A percentile compares a stretch with the other conserved stretches of the same genome.
phyloP scores from a whole-genome alignment of 2,329 filamentous ascomycete species.

The Fusarium illudens region DNA sequence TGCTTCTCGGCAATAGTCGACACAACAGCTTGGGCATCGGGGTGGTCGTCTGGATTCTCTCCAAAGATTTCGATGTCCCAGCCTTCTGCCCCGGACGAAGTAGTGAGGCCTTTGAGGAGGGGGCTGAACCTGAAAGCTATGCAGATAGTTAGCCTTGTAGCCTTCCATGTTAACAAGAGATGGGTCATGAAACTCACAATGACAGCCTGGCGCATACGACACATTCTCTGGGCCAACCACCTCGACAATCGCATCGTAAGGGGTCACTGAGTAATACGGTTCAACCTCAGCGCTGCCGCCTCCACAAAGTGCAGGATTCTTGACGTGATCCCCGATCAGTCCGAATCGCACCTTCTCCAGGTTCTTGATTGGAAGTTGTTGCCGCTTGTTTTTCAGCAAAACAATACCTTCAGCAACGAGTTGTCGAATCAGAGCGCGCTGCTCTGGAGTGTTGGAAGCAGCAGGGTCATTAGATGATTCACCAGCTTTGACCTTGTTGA shows the following conservation, averaged over 20 bases:
- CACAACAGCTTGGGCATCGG: background rate
- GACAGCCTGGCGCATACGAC: slow-evolving; percentile 29
- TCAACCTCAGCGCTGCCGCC: slow-evolving; percentile 48
- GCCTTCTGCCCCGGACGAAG: slow-evolving; percentile 5
- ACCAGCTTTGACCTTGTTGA: slow-evolving; percentile 18
- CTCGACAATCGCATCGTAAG: slow-evolving; percentile 45
- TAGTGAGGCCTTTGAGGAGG: slow-evolving; percentile 17
- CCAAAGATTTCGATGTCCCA: slow-evolving; percentile 33
- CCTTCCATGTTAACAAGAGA: fast-evolving
- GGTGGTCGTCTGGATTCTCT: slow-evolving; percentile 1
- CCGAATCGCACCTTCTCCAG: slow-evolving; percentile 46
- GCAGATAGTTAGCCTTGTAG: fast-evolving
- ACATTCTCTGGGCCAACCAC: slow-evolving; percentile 31
- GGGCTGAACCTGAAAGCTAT: slow-evolving; percentile 31
- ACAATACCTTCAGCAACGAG: slow-evolving; percentile 23
- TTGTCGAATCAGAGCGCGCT: slow-evolving; percentile 22
- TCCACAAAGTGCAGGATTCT: slow-evolving; percentile 45
- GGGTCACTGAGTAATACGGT: slow-evolving; percentile 46
- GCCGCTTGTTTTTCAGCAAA: slow-evolving; percentile 14
- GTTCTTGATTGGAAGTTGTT: slow-evolving; percentile 20
- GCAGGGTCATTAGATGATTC: background rate
- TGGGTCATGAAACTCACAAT: slow-evolving; percentile 13
- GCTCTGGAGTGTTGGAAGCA: slow-evolving; percentile 19
- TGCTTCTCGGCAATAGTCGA: slow-evolving; percentile 25
- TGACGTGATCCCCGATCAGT: slow-evolving; percentile 52